Base-by-base conservation (phyloP, 306 rosid genomes). In the Mimosa bimucronata region DNA sequence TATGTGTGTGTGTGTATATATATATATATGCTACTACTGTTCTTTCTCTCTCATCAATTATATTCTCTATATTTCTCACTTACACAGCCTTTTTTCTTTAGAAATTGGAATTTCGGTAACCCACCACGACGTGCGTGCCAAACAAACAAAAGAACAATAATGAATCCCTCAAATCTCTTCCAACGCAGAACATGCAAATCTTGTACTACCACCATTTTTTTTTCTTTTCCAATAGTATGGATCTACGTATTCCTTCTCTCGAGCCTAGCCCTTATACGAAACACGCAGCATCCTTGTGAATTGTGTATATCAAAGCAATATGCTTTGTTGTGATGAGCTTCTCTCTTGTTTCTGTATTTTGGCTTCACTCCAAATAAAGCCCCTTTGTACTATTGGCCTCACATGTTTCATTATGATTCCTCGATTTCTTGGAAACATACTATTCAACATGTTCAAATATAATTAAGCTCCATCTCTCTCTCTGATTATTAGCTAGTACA, bases 381-480 rank as follows among this genome's bases (percentile, higher is more conserved):
- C 40, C 40, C 45, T 74, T 61, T 73, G 77, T 58, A 30, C 66
- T 60, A 74, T 84, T 77, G 78, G 74, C 53, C n/a, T 40, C 72
- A 74, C 78, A 71, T 83, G 81, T 84, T 84, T 80, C n/a, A n/a
- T n/a, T n/a, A n/a, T n/a, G 92, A 88, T 86, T 84, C 41, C 83
- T 87, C 87, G 74, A 84, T 86, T 67, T 88, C 86, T 82, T 67
- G 42, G 61, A 50, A 78, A 77, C 38, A 75, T 48, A 0, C 8
- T 5, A 48, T 16, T 48, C 2, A 1, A 15, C 0, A 16, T 15
- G 21, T 48, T 16, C 9, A 9, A 16, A 48, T 48, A 16, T 48
- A 9, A n/a, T n/a, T n/a, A n/a, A n/a, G n/a, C n/a, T n/a, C n/a
- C n/a, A n/a, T n/a, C n/a, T n/a, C n/a, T n/a, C n/a, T n/a, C n/a